These are phyloP conservation scores for Fusarium heterosporum DNA, from an alignment of 2,329 filamentous ascomycete genomes.

Conservation along the genomic window DNA sequence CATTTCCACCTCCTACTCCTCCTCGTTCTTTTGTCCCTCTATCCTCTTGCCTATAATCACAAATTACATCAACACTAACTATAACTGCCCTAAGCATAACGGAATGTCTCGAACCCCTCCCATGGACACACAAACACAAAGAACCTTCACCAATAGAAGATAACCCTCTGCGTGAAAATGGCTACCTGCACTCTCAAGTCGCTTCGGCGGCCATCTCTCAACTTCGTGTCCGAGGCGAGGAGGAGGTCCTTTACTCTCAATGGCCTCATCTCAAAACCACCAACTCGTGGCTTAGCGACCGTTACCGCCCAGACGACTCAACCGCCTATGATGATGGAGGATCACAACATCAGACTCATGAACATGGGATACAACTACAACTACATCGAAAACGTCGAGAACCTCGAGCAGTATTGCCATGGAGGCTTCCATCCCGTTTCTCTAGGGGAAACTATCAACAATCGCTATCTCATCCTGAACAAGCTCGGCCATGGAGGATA, in stretches of 20 bases:
- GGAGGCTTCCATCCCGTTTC: slow-evolving; percentile 40
- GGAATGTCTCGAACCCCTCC: slow-evolving; percentile 20
- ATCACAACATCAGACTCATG: slow-evolving; percentile 35
- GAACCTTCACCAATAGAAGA: slow-evolving; percentile 19
- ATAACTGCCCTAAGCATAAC: slow-evolving; percentile 1
- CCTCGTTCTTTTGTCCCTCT: background rate
- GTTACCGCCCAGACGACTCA: slow-evolving; percentile 33
- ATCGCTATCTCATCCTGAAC: slow-evolving; percentile 42
- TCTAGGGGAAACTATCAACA: slow-evolving; percentile 41
- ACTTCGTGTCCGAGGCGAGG: slow-evolving; percentile 27
- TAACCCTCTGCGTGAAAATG: slow-evolving; percentile 27
- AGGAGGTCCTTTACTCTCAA: slow-evolving; percentile 23
- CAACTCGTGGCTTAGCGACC: slow-evolving; percentile 31
- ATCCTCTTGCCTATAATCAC: slow-evolving; percentile 15
- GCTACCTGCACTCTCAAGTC: slow-evolving; percentile 38
- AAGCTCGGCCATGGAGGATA: slow-evolving; percentile 44
- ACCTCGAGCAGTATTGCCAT: slow-evolving; percentile 38
- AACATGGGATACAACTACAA: slow-evolving; percentile 41
- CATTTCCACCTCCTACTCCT: background rate
- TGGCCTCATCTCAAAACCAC: slow-evolving; percentile 29
- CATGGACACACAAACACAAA: slow-evolving; percentile 22
- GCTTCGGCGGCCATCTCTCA: slow-evolving; percentile 38
- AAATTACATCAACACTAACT: background rate
- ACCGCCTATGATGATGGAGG: slow-evolving; percentile 29
- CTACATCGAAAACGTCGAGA: slow-evolving; percentile 41